Base-by-base conservation (phyloP, 2,329 filamentous ascomycete species). In the Ophiostoma sp. region DNA sequence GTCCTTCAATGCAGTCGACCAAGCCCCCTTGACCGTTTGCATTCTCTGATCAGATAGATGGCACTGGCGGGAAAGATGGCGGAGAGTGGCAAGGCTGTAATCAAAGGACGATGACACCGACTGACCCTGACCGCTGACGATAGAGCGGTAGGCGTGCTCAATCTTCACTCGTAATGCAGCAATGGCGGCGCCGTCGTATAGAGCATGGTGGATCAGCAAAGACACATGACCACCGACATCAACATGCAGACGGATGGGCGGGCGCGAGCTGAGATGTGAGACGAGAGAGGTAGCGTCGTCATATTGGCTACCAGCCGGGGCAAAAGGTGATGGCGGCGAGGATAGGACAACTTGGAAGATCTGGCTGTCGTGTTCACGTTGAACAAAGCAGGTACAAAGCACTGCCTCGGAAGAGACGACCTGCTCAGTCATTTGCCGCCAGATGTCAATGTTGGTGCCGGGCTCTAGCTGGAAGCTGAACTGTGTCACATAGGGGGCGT, bases 161-260 rank as follows among this genome's bases (percentile, higher is more conserved):
- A 78, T n/a, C 72, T 68, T 76, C 19, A 19, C 52, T 12, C 73
- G 42, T 3, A 78, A 69, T 22, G 71, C 42, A 31, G 45, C 66
- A 8, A 78, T 75, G 31, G 77, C 75, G 0, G 72, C 69, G 11
- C 76, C 77, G 45, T 78, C 77, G 39, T 74, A 78, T 17, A 78
- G 69, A 3, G 77, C 77, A 42, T 78, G 77, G 45, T 78, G 77
- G 6, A 78, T 73, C 52, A 71, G 74, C 48, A 78, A 45, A 3
- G 76, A 75, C 1, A 77, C 76, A 1, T 19, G 19, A 19, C 69
- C 39, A 3, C n/a, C 25, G 4, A 45, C 15, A 3, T 45, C n/a
- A 1, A 52, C 19, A 0, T 5, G 19, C 7, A 69, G 25, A 9
- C 66, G 66, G 22, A 69, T 33, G 28, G 66, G 66, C 1, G 66